These are phyloP conservation scores for Dimocarpus longan DNA, from an alignment of 345 rosid genomes.

Conservation along the genomic window DNA sequence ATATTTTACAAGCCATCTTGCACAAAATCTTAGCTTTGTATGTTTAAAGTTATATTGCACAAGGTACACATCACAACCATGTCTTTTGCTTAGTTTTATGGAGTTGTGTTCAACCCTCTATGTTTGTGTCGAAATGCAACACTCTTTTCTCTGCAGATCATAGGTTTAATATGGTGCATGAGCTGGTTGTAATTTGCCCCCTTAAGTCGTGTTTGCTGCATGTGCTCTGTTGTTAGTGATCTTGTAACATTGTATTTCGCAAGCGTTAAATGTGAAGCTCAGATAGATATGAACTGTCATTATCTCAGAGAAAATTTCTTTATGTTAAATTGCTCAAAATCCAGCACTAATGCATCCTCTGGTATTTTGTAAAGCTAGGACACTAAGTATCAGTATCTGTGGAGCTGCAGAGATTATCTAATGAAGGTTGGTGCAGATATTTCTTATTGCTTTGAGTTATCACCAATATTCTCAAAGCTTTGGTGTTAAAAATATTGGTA, in stretches of 20 bases:
- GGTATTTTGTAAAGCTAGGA: conserved; percentile 80
- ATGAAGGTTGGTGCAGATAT: conserved; percentile 52
- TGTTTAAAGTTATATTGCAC: neutral
- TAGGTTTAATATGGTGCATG: conserved; percentile 1
- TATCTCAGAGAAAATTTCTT: neutral
- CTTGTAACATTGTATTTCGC: neutral
- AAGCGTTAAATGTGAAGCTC: neutral
- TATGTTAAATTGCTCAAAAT: conserved; percentile 15
- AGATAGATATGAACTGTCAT: neutral
- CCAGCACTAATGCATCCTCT: conserved; percentile 36
- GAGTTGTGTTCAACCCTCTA: neutral
- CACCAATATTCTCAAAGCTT: conserved; percentile 7
- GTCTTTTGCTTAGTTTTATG: neutral
- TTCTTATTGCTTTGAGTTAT: conserved; percentile 23
- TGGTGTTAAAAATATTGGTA: conserved; percentile 14
- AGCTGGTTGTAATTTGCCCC: neutral
- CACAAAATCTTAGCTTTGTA: neutral
- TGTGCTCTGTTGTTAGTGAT: neutral
- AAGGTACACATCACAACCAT: neutral
- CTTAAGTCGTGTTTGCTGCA: neutral
- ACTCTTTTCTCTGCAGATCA: neutral
- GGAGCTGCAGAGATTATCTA: conserved; percentile 91
- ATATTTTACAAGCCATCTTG: neutral
- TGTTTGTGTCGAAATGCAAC: neutral
- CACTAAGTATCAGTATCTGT: conserved; percentile 78